phyloP scores from a whole-genome alignment of 257 asterid genomes.

The Salvia miltiorrhiza region DNA sequence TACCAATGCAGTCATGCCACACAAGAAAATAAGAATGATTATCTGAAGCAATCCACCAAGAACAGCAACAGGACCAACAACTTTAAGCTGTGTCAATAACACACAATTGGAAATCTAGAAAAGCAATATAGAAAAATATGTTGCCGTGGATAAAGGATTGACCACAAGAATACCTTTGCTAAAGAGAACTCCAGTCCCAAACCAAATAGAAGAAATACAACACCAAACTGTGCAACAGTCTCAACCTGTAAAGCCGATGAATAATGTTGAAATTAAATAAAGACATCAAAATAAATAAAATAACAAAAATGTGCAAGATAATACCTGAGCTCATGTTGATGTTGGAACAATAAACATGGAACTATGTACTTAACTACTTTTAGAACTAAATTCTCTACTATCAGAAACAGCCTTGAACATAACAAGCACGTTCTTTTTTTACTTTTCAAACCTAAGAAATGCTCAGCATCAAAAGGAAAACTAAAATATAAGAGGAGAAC shows the following conservation, averaged over 20 bases:
- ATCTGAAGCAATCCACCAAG: slow-evolving; percentile 91
- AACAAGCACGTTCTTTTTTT: background rate
- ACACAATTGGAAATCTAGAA: slow-evolving; percentile 24
- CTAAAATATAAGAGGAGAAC: slow-evolving; percentile 17
- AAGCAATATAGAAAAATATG: slow-evolving; percentile 11
- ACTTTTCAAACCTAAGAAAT: background rate
- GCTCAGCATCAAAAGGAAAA: slow-evolving; percentile 12
- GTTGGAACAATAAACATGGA: background rate
- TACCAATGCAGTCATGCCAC: slow-evolving; percentile 78
- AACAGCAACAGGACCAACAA: slow-evolving; percentile 95
- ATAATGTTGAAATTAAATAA: slow-evolving; percentile 8
- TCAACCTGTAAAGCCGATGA: slow-evolving; percentile 60
- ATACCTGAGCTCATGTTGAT: slow-evolving; percentile 10
- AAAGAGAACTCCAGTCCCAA: slow-evolving; percentile 92
- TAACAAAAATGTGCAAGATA: background rate
- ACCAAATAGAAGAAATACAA: slow-evolving; percentile 94
- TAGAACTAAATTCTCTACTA: slow-evolving; percentile 9
- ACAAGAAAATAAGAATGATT: slow-evolving; percentile 57
- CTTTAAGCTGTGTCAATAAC: slow-evolving; percentile 66
- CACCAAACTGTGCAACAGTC: slow-evolving; percentile 97
- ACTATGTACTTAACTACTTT: background rate
- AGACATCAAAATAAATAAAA: background rate
- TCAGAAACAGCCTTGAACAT: slow-evolving; percentile 17
- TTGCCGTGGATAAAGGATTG: background rate
- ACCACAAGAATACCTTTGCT: slow-evolving; percentile 54